phyloP scores from a whole-genome alignment of 2,329 filamentous ascomycete species.

The Sarocladium kiliense region DNA sequence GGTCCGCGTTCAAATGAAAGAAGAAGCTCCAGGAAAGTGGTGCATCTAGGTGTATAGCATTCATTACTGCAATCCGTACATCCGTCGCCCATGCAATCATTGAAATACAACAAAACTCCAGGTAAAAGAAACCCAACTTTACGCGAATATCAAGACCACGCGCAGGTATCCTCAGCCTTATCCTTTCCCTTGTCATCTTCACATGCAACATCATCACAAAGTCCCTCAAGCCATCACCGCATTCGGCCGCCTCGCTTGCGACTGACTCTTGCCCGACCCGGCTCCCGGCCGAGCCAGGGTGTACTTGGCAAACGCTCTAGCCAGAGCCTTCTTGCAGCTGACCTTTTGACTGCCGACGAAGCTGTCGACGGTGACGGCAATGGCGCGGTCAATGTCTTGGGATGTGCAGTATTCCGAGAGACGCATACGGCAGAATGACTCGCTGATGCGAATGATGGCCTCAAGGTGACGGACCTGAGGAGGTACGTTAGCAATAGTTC shows the following conservation, averaged over 20 bases:
- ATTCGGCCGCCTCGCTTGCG: slow-evolving; percentile 19
- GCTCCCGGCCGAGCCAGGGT: slow-evolving; percentile 51
- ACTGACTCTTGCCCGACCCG: slow-evolving; percentile 16
- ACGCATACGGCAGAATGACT: slow-evolving; percentile 96
- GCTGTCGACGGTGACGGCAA: slow-evolving; percentile 91
- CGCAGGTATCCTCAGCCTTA: background rate
- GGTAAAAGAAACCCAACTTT: background rate
- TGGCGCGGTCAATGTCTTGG: slow-evolving; percentile 91
- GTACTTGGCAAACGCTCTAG: slow-evolving; percentile 94
- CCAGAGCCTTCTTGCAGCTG: slow-evolving; percentile 93
- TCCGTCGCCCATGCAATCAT: background rate
- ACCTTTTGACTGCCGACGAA: slow-evolving; percentile 97
- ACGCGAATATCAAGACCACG: background rate
- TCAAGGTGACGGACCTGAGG: slow-evolving; percentile 87
- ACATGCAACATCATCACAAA: slow-evolving; percentile 1
- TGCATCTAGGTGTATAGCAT: background rate
- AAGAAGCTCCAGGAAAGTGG: too few relatives aligned
- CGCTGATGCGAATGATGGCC: slow-evolving; percentile 92
- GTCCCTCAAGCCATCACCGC: slow-evolving; percentile 21
- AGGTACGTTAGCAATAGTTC: background rate
- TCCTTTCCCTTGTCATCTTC: slow-evolving; percentile 1
- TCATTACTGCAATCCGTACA: slow-evolving; percentile 6
- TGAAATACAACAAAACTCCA: background rate
- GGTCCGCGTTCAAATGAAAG: too few relatives aligned
- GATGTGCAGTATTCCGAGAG: slow-evolving; percentile 91